A percentile compares a stretch with the other conserved stretches of the same genome.
Conservation (phyloP, 768 basidiomycete species). For the Tulasnella calospora region DNA sequence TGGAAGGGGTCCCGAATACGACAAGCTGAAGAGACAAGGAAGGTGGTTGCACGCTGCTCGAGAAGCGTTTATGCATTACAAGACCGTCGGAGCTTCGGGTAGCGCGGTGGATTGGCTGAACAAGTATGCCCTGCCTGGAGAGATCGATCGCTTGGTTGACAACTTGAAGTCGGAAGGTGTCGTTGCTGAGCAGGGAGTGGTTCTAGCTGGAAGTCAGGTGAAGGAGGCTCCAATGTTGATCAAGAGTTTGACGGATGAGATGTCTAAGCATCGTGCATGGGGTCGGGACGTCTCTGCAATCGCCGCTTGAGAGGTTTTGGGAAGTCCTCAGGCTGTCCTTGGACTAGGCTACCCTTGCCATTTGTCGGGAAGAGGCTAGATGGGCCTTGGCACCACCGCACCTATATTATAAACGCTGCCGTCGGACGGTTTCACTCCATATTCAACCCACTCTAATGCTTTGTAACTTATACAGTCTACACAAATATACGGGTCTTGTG, state of each 20-base stretch:
- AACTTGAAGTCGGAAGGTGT: slow-evolving; percentile 32
- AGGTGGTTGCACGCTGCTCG: slow-evolving; percentile 73
- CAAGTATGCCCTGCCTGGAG: slow-evolving; percentile 39
- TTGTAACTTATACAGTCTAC: neutral
- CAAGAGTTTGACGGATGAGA: slow-evolving; percentile 36
- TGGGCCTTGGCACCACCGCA: too few species aligned
- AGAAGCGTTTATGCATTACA: slow-evolving; percentile 83
- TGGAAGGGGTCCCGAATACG: slow-evolving; percentile 50
- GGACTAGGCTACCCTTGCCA: too few species aligned
- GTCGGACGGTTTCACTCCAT: neutral
- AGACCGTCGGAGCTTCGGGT: slow-evolving; percentile 73
- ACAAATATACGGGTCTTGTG: neutral
- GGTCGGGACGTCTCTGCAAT: slow-evolving; percentile 28
- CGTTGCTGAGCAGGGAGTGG: slow-evolving; percentile 36
- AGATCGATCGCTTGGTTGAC: slow-evolving; percentile 33
- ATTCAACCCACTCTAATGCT: neutral
- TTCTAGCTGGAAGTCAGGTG: slow-evolving; percentile 35
- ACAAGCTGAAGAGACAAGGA: slow-evolving; percentile 55
- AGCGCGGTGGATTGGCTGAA: slow-evolving; percentile 38
- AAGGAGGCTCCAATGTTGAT: slow-evolving; percentile 35
- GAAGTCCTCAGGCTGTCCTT: too few species aligned
- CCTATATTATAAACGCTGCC: too few species aligned
- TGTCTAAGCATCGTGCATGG: slow-evolving; percentile 41
- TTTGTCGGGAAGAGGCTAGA: too few species aligned
- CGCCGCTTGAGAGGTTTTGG: slow-evolving; percentile 17